Percentiles rank a stretch among this genome's conserved stretches.
Evolutionary conservation across 345 rosid genomes (phyloP).

Genomic region (Zanthoxylum bungeanum): DNA sequence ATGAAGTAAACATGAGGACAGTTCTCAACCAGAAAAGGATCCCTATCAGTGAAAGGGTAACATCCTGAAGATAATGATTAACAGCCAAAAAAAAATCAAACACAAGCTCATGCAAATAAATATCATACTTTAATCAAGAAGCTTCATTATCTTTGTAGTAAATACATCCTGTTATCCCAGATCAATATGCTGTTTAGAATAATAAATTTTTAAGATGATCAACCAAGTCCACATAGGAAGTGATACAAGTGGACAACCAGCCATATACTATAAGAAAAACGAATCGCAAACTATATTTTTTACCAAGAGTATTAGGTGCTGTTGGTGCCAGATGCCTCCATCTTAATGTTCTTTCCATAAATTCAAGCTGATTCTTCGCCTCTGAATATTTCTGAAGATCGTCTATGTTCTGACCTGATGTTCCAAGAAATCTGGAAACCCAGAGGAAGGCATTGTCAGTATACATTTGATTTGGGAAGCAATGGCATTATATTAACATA

Average conservation of each 20-base stretch:
- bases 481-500: neutral
- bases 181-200: neutral
- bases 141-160: neutral
- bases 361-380: constrained; percentile 74
- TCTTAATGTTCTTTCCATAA: constrained; percentile 83
- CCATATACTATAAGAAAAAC: constrained; percentile 1
- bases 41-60: constrained; percentile 92
- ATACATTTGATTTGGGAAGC: constrained; percentile 4
- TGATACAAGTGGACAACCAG: neutral
- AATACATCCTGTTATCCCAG: neutral
- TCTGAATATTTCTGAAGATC: constrained; percentile 91
- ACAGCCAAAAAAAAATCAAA: no score
- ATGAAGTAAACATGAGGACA: constrained; percentile 94
- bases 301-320: constrained; percentile 95
- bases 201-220: neutral
- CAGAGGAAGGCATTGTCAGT: constrained; percentile 9
- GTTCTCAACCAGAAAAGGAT: constrained; percentile 87
- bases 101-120: constrained; percentile 4
- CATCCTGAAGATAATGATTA: constrained; percentile 53
- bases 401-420: constrained; percentile 97
- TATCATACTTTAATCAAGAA: neutral
- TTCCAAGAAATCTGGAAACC: constrained; percentile 82
- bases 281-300: neutral
- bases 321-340: constrained; percentile 99
- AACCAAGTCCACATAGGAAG: constrained; percentile 1